Base-by-base conservation (phyloP, 1,284 basidiomycete species). In the Megacollybia platyphylla region DNA sequence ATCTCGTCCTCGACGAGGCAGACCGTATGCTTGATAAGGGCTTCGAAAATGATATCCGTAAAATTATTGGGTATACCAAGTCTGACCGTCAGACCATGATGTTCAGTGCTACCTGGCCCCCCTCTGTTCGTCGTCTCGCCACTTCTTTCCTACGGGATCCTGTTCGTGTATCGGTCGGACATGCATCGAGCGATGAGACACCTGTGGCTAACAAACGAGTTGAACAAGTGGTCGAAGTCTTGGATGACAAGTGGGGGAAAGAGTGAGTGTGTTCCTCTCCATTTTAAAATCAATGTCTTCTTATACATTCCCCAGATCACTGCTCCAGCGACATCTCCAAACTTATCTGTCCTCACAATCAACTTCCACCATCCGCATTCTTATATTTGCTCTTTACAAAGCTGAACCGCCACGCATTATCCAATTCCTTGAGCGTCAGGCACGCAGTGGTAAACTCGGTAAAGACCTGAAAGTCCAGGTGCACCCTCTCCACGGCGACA, bases 41-140 rank as follows among this genome's bases (percentile, higher is more conserved):
- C 0, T 99, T 99, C 61, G 96, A 99, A 65, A 96, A 97, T 54
- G 96, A 98, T 60, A 97, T 98, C 50, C 73, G 91, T 40, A 76
- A 75, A 45, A 98, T 99, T 55, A 93, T 98, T 48, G 81, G 77
- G 6, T 71, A 77, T 53, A 82, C 84, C 26, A 83, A 83, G 51
- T 75, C 75, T 50, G 70, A 77, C 43, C 71, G 89, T 30, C 89
- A 94, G 62, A 94, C 89, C 4, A 77, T 92, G 68, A 93, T 94
- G 90, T 93, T 97, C 67, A 96, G 91, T 45, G 94, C 94, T 5
- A 99, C 94, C 2, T 99, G 94, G 94, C 94, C 94, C 0, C 90
- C 94, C 50, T 82, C 87, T 2, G 93, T 99, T n/a, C 76, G 94
- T 46, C 73, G 86, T 46, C 71, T 99, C n/a, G 96, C 96, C 0